Conservation (phyloP, 495 filamentous ascomycete genomes). For the Penicillium verhagenii region DNA sequence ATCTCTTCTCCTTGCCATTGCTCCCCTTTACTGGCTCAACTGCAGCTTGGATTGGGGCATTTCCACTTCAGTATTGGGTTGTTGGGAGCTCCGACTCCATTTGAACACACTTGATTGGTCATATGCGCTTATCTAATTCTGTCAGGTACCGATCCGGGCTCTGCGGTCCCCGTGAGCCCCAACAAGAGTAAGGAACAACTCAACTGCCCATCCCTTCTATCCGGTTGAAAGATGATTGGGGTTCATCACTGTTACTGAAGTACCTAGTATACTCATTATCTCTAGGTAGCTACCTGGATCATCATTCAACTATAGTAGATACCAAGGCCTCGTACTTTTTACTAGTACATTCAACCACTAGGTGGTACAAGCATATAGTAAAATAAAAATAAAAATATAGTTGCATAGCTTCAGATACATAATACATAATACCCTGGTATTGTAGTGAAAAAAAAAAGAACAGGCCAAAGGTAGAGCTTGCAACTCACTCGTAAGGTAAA, state of each 20-base stretch:
- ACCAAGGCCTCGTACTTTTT: no score
- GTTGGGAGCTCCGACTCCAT: conserved; percentile 2
- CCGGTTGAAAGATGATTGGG: conserved; percentile 9
- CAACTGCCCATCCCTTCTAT: conserved; percentile 19
- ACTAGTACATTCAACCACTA: no score
- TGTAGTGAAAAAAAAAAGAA: no score
- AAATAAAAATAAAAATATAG: no score
- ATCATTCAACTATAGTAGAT: no score
- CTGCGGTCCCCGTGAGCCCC: conserved; percentile 12
- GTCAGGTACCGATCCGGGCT: conserved; percentile 12
- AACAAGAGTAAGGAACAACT: conserved; percentile 17
- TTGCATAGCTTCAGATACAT: no score
- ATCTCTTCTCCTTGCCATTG: neutral
- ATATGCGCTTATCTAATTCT: neutral
- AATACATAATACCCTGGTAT: no score
- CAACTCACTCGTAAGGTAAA: no score
- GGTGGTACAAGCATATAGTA: no score
- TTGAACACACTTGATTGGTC: neutral
- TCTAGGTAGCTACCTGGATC: no score
- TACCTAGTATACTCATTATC: no score
- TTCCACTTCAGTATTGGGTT: conserved; percentile 1
- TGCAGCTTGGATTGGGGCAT: neutral
- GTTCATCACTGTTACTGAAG: neutral
- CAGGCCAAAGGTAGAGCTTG: no score
- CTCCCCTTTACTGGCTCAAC: neutral